Conservation (phyloP, 352 stramenopile genomes). For the Lagenidium giganteum region DNA sequence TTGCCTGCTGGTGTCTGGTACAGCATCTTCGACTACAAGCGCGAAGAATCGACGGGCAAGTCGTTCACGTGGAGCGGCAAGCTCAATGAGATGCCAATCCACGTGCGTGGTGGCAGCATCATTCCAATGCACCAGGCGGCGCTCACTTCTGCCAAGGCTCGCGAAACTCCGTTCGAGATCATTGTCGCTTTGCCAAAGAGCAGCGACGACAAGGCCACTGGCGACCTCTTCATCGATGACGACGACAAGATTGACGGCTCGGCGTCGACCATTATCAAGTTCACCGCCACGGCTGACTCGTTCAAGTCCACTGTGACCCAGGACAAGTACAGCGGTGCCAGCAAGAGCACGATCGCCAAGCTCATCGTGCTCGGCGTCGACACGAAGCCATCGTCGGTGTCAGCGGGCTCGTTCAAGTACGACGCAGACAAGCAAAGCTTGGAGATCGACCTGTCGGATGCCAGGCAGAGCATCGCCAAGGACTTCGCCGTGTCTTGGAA, state of each 20-base stretch:
- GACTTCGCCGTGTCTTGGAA: conserved; percentile 11
- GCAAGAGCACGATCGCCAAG: conserved; percentile 18
- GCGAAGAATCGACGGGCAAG: conserved; percentile 19
- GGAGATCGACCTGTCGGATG: conserved; percentile 20
- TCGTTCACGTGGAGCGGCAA: conserved; percentile 25
- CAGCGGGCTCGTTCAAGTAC: conserved; percentile 9
- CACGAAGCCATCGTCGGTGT: not conserved
- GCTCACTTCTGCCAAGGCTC: conserved; percentile 37
- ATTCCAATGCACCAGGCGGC: conserved; percentile 45
- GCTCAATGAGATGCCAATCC: conserved; percentile 56
- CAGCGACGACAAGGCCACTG: conserved; percentile 11
- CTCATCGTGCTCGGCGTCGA: conserved; percentile 19
- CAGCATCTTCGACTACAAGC: conserved; percentile 47
- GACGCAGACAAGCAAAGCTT: conserved; percentile 13
- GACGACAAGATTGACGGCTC: conserved; percentile 31
- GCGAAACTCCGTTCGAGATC: conserved; percentile 40
- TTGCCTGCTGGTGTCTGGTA: conserved; percentile 44
- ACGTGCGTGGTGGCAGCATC: conserved; percentile 43
- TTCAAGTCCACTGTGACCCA: conserved; percentile 15
- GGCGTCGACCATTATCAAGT: conserved; percentile 31
- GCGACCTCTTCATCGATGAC: conserved; percentile 54
- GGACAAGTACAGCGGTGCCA: conserved; percentile 15
- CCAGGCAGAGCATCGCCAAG: conserved; percentile 17
- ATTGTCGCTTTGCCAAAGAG: conserved; percentile 33
- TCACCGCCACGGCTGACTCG: conserved; percentile 16